Base-by-base conservation (phyloP, 805 yeast species). In the Soucietia sequanensis region DNA sequence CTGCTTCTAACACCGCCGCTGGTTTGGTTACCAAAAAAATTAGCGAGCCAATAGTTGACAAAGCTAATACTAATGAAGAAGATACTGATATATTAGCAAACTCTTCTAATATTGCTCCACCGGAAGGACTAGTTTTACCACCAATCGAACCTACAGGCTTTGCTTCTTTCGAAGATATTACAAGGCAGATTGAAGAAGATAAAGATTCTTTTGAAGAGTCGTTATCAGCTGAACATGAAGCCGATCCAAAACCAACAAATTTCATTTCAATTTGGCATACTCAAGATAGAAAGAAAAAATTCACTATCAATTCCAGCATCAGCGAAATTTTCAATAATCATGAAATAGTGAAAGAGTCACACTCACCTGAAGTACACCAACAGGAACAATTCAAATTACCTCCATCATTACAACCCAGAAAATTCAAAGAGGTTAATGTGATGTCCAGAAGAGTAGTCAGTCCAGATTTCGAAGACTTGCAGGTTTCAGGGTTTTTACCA, bases 241-340 rank as follows among this genome's bases (percentile, higher is more conserved):
- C 35, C 6, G 70, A 59, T 8, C 50, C 46, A 18, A 47, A 51
- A 20, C 50, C 60, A 2, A 33, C 46, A 4, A 45, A 53, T 34
- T 68, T 58, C 42, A 50, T 67, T 18, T 58, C 70, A 3, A 68
- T 68, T 19, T 68, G 74, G 74, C 72, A 59, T 34, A 54, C 61
- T 1, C 73, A 67, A 38, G 60, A 63, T 16, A 49, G 44, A 23
- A 37, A 48, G 28, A 49, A 43, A 41, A 38, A 38, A 27, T 18
- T 31, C 11, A 30, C 35, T 7, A 13, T 12, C 4, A 27, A 27
- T 10, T 13, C 13, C 9, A 8, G 9, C 19, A 6, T 25, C 12
- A 21, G 10, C 10, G 34, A 35, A 32, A 35, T 30, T 17, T 31
- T 21, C 11, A 27, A 38, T 26, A 35, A 27, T 26, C 39, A 12